Base-by-base conservation (phyloP, 148 eudicot species). In the Vaccinium myrtillus region DNA sequence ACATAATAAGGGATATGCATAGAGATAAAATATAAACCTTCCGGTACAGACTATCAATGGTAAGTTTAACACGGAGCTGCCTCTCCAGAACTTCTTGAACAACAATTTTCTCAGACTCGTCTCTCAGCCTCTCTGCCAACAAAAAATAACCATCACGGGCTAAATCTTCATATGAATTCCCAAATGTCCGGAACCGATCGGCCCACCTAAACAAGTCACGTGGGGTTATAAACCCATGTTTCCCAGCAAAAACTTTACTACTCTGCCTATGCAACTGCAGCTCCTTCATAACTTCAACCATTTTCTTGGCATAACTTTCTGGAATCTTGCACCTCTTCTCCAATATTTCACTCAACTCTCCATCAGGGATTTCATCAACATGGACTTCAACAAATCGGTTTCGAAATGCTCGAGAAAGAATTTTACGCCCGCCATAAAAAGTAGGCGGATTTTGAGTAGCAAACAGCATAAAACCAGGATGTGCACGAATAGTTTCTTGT, bases 311-410 rank as follows among this genome's bases (percentile, higher is more conserved):
- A 89, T 93, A 90, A 85, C 95, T 93, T 23, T 82, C 89, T 63
- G 98, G 93, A 81, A 97, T 88, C 85, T 89, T 86, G 89, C 99
- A 91, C 87, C 93, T 91, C 77, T 86, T 88, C 86, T 90, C 90
- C 88, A 97, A 87, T 83, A 97, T 97, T 51, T 90, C 92, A 59
- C 87, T 87, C 83, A 95, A 84, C 88, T 97, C 99, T 84, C 75
- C 90, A 81, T 92, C 91, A 0, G 99, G 99, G 79, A 97, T 97
- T 87, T 95, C 99, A 89, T 97, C 98, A 70, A 97, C 99, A 80
- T 95, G 98, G 86, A 97, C 91, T 93, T 97, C 99, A 82, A 97
- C 98, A 88, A 97, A 97, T n/a, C 99, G 99, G 80, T 97, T 97
- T 65, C 98, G 98, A 82, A 97, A 97, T 55, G 99, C 99, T 89